Conservation (phyloP, 768 basidiomycete species). For the Agaricus sinodeliciosus region DNA sequence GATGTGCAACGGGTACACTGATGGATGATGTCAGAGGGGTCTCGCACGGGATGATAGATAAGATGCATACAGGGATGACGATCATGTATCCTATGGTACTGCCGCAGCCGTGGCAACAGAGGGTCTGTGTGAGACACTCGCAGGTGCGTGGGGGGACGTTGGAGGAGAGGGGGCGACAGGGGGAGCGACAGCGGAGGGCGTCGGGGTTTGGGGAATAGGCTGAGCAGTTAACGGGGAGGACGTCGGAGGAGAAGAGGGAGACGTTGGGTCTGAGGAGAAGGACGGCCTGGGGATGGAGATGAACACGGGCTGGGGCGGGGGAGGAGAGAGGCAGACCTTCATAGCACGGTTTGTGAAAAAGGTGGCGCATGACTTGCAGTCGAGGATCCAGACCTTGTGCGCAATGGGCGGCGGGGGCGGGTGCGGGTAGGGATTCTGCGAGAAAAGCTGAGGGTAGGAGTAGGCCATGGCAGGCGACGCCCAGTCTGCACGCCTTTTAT, state of each 20-base stretch:
- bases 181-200: constrained; percentile 27
- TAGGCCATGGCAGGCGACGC: constrained; percentile 22
- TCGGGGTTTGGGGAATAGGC: constrained; percentile 48
- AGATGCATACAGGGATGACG: constrained; percentile 48
- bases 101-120: constrained; percentile 80
- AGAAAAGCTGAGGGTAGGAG: constrained; percentile 20
- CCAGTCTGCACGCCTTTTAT: constrained; percentile 8
- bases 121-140: constrained; percentile 77
- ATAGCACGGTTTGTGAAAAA: constrained; percentile 83
- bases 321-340: constrained; percentile 43
- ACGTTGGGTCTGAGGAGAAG: constrained; percentile 77
- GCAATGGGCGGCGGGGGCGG: constrained; percentile 37
- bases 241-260: constrained; percentile 79
- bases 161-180: constrained; percentile 28
- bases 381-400: constrained; percentile 78
- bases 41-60: background rate
- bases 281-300: constrained; percentile 50
- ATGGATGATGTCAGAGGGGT: background rate
- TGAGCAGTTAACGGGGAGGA: constrained; percentile 71
- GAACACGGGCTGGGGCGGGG: background rate
- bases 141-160: constrained; percentile 50
- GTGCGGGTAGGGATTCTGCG: constrained; percentile 34
- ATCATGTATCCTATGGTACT: constrained; percentile 74
- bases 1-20: constrained; percentile 70
- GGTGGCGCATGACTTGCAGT: constrained; percentile 65